Evolutionary conservation across 345 rosid genomes (phyloP).

Genomic region (Gossypium thurberi): DNA sequence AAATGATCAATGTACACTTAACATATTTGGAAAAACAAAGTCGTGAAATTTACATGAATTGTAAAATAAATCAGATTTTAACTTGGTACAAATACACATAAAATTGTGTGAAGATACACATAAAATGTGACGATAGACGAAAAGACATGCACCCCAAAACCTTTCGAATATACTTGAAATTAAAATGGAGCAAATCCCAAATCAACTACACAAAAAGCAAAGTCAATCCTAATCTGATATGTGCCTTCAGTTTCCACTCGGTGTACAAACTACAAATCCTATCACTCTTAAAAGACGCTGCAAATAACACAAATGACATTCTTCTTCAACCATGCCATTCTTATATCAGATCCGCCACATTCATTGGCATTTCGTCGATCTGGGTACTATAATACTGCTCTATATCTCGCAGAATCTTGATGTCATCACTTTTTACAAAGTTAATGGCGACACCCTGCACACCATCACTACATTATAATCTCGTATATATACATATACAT

Average conservation of each 20-base stretch:
- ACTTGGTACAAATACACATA: neutral
- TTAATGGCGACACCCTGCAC: slow-evolving; percentile 85
- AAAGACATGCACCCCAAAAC: too few species aligned
- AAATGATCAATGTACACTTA: too few species aligned
- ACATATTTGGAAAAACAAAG: too few species aligned
- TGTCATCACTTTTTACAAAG: slow-evolving; percentile 80
- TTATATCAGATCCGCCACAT: slow-evolving; percentile 62
- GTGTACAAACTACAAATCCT: neutral
- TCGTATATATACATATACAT: neutral
- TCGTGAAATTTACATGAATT: too few species aligned
- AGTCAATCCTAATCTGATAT: neutral
- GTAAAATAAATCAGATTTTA: too few species aligned
- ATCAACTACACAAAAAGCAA: neutral
- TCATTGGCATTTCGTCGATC: slow-evolving; percentile 96
- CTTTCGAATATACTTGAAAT: too few species aligned
- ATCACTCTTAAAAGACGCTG: neutral
- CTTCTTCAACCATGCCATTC: neutral
- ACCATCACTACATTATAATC: neutral
- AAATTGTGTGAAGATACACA: neutral
- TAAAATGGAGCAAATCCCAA: too few species aligned
- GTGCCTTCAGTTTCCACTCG: neutral
- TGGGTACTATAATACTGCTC: slow-evolving; percentile 94
- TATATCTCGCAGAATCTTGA: slow-evolving; percentile 79
- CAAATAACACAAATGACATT: neutral
- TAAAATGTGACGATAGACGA: too few species aligned